These are phyloP conservation scores for Luvunga scandens DNA, from an alignment of 345 rosid genomes.

Conservation along the genomic window DNA sequence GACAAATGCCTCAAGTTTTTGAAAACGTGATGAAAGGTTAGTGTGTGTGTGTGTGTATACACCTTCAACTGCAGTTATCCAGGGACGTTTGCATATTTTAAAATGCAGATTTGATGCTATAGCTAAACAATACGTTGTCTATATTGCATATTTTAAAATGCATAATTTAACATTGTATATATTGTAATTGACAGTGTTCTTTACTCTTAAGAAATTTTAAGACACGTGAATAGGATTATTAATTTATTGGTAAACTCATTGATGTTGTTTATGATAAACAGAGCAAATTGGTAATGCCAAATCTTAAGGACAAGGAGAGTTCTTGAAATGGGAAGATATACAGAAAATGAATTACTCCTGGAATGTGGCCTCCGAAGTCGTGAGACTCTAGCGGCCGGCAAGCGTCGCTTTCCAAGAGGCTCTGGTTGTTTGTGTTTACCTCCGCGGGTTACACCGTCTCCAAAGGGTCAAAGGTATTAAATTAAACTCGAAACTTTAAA, in stretches of 20 bases:
- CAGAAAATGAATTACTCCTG: background rate
- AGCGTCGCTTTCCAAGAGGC: constrained; percentile 9
- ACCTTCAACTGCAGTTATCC: too few relatives aligned
- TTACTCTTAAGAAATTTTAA: too few relatives aligned
- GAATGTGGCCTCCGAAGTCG: constrained; percentile 3
- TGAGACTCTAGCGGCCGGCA: background rate
- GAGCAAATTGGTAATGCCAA: background rate
- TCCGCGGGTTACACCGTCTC: background rate
- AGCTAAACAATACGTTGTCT: too few relatives aligned
- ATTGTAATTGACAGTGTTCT: too few relatives aligned
- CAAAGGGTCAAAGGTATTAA: constrained; percentile 3
- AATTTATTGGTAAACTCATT: too few relatives aligned
- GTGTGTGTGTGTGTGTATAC: too few relatives aligned
- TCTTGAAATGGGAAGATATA: constrained; percentile 7
- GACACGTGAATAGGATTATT: too few relatives aligned
- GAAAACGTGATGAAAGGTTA: background rate
- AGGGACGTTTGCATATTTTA: too few relatives aligned
- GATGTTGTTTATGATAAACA: background rate
- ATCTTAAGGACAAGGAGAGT: background rate
- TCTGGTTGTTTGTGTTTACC: background rate
- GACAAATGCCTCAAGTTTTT: constrained; percentile 5
- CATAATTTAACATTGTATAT: too few relatives aligned
- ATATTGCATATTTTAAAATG: too few relatives aligned
- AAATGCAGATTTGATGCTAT: too few relatives aligned
- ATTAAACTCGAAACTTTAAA: too few relatives aligned